Conservation (phyloP, 2,329 filamentous ascomycete species). For the Stemphylium vesicarium region DNA sequence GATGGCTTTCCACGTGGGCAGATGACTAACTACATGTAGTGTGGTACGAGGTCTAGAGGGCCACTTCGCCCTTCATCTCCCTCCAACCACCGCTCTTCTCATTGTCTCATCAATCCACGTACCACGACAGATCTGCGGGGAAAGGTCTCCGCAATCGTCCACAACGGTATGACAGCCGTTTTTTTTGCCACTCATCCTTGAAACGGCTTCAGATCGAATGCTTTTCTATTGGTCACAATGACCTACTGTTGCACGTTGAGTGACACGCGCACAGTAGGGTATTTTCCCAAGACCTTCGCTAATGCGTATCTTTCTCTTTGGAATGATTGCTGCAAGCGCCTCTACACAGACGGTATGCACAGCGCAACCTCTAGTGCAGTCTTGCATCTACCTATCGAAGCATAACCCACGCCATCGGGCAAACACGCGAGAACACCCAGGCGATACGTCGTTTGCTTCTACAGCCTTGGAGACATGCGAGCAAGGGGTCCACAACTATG, state of each 20-base stretch:
- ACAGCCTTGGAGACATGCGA: conserved; percentile 27
- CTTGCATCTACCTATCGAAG: conserved; percentile 12
- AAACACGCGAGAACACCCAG: conserved; percentile 19
- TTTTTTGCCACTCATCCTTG: conserved; percentile 23
- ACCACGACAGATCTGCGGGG: conserved; percentile 24
- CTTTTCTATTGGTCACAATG: conserved; percentile 22
- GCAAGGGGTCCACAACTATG: conserved; percentile 40
- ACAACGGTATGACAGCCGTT: conserved; percentile 34
- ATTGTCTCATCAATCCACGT: conserved; percentile 21
- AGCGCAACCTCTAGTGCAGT: conserved; percentile 3
- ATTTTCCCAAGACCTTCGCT: background rate
- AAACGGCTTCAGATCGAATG: conserved; percentile 20
- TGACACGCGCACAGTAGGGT: conserved; percentile 9
- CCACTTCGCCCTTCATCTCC: conserved; percentile 25
- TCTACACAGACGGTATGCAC: conserved; percentile 7
- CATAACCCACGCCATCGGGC: conserved; percentile 20
- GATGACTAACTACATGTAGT: conserved; percentile 14
- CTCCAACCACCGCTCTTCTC: conserved; percentile 28
- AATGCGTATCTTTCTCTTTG: too few relatives aligned
- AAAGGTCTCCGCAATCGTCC: conserved; percentile 19
- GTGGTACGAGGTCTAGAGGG: conserved; percentile 22
- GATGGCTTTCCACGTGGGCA: conserved; percentile 28
- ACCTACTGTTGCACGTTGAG: conserved; percentile 16
- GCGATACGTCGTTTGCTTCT: conserved; percentile 26
- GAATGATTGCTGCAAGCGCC: too few relatives aligned